Evolutionary conservation across 768 basidiomycete species (phyloP).

Genomic region (Agaricus subrufescens): DNA sequence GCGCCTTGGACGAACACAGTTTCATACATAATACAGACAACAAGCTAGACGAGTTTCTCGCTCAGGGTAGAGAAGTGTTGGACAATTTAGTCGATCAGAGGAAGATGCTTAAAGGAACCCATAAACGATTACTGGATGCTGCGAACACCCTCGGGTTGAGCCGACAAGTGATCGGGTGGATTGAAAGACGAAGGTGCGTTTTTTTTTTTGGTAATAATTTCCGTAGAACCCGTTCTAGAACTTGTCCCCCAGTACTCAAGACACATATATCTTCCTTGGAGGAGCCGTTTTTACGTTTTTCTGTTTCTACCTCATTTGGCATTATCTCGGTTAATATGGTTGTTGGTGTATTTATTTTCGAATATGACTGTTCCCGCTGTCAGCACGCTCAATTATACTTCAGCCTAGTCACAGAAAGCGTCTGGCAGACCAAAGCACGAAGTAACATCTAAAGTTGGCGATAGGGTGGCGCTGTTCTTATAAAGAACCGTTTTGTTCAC

Average conservation of each 20-base stretch:
- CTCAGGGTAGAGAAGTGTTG: slow-evolving; percentile 87
- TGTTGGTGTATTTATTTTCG: neutral
- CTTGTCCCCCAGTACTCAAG: slow-evolving; percentile 65
- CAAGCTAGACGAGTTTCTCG: slow-evolving; percentile 84
- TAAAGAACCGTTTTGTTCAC: neutral
- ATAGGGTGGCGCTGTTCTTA: too few relatives aligned
- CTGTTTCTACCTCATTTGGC: slow-evolving; percentile 92
- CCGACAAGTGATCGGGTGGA: slow-evolving; percentile 94
- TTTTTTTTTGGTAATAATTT: neutral
- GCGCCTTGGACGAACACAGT: slow-evolving; percentile 83
- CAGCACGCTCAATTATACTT: neutral
- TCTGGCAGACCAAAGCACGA: neutral
- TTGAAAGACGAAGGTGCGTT: slow-evolving; percentile 86
- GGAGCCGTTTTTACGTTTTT: slow-evolving; percentile 87
- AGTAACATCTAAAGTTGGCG: neutral
- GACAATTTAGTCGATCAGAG: slow-evolving; percentile 92
- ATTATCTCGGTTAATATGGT: slow-evolving; percentile 62
- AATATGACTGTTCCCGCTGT: neutral
- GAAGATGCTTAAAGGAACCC: slow-evolving; percentile 93
- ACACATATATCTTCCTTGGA: slow-evolving; percentile 88
- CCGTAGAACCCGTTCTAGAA: neutral
- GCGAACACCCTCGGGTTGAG: slow-evolving; percentile 95
- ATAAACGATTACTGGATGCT: slow-evolving; percentile 76
- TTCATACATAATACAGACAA: slow-evolving; percentile 83
- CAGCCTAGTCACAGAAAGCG: neutral